Evolutionary conservation across 257 asterid genomes (phyloP), one percentile per base, ranked within the genome.

Genomic region (Solanum ossicruentum): DNA sequence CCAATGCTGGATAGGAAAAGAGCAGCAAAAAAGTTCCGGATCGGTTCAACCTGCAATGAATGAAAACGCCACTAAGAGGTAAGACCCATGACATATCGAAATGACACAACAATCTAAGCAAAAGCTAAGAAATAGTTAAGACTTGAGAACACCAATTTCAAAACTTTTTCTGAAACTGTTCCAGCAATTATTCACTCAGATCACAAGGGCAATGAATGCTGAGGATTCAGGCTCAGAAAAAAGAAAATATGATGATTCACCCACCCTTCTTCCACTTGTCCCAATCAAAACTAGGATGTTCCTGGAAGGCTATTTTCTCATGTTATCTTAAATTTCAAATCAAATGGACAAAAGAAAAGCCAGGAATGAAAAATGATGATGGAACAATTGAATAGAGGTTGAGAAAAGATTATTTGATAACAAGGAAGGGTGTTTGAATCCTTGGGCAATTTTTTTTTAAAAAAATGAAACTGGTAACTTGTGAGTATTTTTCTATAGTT

Each of bases 1-100:
- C 98, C 98, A 81, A 94, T 93, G 91, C 98, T 94, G 89, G 97
- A 92, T 1, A 94, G 94, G 85, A 94, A 94, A 84, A 94, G 98
- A 86, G 97, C 98, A 41, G 97, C 97, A 85, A 94, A 93, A 41
- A 94, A 88, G 92, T 93, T 94, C 56, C 93, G 90, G 84, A 94
- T 89, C 26, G 98, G 96, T 93, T 94, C 97, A 88, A 94, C 95
- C 98, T 93, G 85, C 87, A 89, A 86, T 81, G 87, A 54, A 83
- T 71, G 87, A 87, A 21, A 80, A 54, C 84, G 32, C 85, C 83
- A 87, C 80, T 49, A 84, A 86, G 90, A 90, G 66, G 58, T 85
- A 83, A 82, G 32, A 77, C 21, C 84, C 61, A 55, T 36, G 12
- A 61, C 60, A 75, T 3, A 10, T 17, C 32, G 81, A 43, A 49